Conservation (phyloP, 202 grass and related monocot species). For the Setaria viridis region DNA sequence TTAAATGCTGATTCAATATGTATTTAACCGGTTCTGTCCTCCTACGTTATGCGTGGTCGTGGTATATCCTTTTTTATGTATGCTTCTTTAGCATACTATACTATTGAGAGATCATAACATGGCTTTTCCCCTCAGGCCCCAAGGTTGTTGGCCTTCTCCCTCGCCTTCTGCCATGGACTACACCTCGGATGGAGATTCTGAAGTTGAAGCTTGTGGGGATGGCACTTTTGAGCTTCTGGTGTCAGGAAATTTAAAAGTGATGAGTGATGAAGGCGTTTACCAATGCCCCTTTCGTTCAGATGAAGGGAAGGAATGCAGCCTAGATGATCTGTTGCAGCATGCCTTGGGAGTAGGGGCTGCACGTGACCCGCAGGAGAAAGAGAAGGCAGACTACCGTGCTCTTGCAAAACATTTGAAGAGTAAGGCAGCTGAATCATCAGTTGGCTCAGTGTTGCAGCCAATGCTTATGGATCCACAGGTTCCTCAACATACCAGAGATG, state of each 20-base stretch:
- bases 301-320: slow-evolving; percentile 51
- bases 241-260: slow-evolving; percentile 49
- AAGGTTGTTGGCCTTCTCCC: slow-evolving; percentile 5
- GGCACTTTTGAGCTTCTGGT: slow-evolving; percentile 44
- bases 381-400: slow-evolving; percentile 69
- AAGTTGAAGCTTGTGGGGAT: slow-evolving; percentile 48
- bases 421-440: slow-evolving; percentile 36
- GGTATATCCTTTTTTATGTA: slow-evolving; percentile 5
- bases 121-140: slow-evolving; percentile 13
- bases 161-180: slow-evolving; percentile 47
- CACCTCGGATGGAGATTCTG: slow-evolving; percentile 47
- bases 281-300: slow-evolving; percentile 76
- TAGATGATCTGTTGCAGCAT: slow-evolving; percentile 74
- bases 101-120: background rate
- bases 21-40: background rate
- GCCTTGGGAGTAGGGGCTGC: slow-evolving; percentile 58
- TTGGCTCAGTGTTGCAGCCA: slow-evolving; percentile 18
- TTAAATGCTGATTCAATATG: slow-evolving; percentile 2
- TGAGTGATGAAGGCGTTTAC: slow-evolving; percentile 45
- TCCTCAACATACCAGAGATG: slow-evolving; percentile 50
- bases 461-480: slow-evolving; percentile 26
- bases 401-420: slow-evolving; percentile 70
- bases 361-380: slow-evolving; percentile 47
- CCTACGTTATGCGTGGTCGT: background rate
- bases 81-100: background rate